Conservation (phyloP, 495 filamentous ascomycete species). For the Neurospora discreta region DNA sequence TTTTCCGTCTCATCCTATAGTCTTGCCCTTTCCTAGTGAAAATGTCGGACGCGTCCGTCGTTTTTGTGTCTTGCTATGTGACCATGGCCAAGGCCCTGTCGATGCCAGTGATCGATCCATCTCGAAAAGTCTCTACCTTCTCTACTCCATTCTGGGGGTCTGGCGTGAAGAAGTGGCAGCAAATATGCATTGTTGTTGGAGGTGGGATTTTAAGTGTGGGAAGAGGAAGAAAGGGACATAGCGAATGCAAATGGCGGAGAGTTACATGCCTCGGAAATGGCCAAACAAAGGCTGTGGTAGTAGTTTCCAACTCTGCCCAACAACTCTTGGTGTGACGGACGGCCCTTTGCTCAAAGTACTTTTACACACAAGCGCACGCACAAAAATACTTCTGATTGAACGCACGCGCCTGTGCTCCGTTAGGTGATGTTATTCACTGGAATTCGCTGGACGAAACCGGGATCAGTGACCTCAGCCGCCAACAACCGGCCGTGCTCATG, state of each 20-base stretch:
- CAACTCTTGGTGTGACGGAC: not conserved
- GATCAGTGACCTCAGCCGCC: not conserved
- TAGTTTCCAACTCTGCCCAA: not conserved
- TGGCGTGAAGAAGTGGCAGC: too few relatives aligned
- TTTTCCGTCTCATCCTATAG: too few relatives aligned
- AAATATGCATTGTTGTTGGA: not conserved
- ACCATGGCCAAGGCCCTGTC: not conserved
- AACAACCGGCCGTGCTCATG: not conserved
- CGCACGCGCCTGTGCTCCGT: not conserved
- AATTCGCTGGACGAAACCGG: not conserved
- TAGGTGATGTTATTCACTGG: not conserved
- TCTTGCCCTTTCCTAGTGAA: too few relatives aligned
- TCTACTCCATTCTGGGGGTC: too few relatives aligned
- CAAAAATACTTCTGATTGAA: not conserved
- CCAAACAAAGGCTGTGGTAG: not conserved
- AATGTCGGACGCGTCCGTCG: not conserved
- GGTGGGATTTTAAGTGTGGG: not conserved
- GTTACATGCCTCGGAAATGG: not conserved
- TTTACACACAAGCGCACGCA: rapidly evolving
- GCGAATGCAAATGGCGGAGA: not conserved
- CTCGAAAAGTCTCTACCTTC: not conserved
- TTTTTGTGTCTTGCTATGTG: not conserved
- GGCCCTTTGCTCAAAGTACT: not conserved
- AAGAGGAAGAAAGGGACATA: not conserved
- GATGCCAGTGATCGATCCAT: not conserved